These are phyloP conservation scores for Chenopodium album DNA, from an alignment of 148 eudicot genomes.

Conservation along the genomic window DNA sequence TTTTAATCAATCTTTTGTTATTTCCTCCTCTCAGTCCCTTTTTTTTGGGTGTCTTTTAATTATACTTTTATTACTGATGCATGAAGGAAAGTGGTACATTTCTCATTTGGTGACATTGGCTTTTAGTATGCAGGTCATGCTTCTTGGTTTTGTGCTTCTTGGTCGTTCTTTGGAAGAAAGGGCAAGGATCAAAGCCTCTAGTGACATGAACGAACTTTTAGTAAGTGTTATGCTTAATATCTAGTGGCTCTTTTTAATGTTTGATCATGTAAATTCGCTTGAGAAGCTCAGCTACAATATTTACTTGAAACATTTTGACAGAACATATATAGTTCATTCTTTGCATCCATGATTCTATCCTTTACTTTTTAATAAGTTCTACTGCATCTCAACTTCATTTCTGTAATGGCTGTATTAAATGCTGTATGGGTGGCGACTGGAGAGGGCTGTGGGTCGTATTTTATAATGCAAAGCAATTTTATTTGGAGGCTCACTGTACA, in stretches of 20 bases:
- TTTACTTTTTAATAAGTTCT: background rate
- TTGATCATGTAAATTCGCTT: too few species aligned
- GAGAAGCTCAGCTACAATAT: background rate
- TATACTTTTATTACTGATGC: slow-evolving; percentile 3
- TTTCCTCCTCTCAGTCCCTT: slow-evolving; percentile 5
- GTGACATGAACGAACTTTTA: slow-evolving; percentile 87
- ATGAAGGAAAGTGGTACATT: background rate
- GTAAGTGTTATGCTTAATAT: slow-evolving; percentile 44
- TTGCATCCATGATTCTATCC: background rate
- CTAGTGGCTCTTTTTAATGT: background rate
- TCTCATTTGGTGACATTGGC: slow-evolving; percentile 35
- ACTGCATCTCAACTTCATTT: background rate
- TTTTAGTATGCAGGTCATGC: slow-evolving; percentile 97
- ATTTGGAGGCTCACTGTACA: too few species aligned
- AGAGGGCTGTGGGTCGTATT: background rate
- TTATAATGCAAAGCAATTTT: background rate
- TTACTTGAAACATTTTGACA: background rate
- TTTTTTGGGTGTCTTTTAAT: slow-evolving; percentile 7
- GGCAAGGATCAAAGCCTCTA: slow-evolving; percentile 87
- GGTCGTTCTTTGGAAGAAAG: slow-evolving; percentile 90
- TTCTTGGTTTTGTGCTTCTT: slow-evolving; percentile 90
- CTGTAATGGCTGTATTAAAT: background rate
- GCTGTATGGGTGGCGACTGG: too few species aligned
- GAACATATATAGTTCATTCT: background rate
- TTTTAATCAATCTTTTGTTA: background rate